Evolutionary conservation across 257 asterid genomes (phyloP).

Genomic region (Solanum piurae): DNA sequence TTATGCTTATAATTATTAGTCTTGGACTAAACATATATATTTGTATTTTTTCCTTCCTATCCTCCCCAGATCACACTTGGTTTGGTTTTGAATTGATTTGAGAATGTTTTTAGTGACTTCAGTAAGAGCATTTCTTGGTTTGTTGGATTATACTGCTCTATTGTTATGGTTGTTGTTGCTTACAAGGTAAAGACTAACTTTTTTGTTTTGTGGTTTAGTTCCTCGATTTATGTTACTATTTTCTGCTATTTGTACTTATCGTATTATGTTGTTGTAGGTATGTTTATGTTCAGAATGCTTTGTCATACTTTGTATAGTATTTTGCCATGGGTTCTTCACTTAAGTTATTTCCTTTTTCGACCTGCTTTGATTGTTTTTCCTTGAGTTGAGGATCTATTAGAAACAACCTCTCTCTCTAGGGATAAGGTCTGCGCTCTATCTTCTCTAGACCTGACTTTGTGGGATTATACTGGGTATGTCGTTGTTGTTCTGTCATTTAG

Average conservation of each 20-base stretch:
- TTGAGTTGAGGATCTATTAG: neutral
- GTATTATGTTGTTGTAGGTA: neutral
- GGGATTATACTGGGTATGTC: neutral
- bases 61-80: neutral
- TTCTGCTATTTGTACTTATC: neutral
- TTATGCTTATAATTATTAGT: neutral
- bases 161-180: neutral
- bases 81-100: neutral
- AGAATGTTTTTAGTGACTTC: neutral
- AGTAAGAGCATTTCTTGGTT: neutral
- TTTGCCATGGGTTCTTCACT: neutral
- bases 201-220: neutral
- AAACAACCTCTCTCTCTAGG: neutral
- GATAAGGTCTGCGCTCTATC: neutral
- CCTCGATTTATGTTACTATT: neutral
- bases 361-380: neutral
- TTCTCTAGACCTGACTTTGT: neutral
- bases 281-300: neutral
- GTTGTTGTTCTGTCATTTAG: neutral
- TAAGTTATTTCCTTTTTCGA: neutral
- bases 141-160: neutral
- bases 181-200: slow-evolving; percentile 38
- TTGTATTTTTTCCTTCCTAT: neutral
- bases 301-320: neutral
- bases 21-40: neutral